Conservation (phyloP, 2,329 filamentous ascomycete genomes). For the Samsoniella hepiali region DNA sequence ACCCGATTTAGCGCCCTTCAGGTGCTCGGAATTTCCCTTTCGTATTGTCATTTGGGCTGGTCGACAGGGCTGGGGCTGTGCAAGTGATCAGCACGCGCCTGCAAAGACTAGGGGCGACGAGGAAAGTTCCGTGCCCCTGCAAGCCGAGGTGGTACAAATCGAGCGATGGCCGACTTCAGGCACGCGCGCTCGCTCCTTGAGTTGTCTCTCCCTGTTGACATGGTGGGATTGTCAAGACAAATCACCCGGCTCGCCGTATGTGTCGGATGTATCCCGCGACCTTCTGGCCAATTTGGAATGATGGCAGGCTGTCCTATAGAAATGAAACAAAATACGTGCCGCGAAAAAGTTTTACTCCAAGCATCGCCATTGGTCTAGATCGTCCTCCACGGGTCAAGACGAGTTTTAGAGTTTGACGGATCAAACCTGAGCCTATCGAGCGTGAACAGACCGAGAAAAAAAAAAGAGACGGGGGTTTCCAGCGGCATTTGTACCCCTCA, state of each 20-base stretch:
- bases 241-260: no score
- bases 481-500: neutral
- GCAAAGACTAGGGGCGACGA: neutral
- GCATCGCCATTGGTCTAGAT: neutral
- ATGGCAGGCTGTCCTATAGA: no score
- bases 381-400: neutral
- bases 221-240: no score
- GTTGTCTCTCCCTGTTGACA: no score
- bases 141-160: no score
- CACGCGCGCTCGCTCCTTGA: no score
- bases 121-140: no score
- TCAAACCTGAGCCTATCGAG: neutral
- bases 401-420: constrained; percentile 6
- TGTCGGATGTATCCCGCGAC: neutral
- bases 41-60: neutral
- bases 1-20: neutral
- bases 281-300: constrained; percentile 2
- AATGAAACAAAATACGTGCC: neutral
- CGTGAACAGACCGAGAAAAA: no score
- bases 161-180: no score
- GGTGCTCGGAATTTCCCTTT: neutral
- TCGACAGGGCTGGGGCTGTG: neutral
- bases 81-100: neutral
- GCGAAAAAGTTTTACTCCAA: neutral
- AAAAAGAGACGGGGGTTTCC: neutral